These are phyloP conservation scores for Citrus sp. DNA, from an alignment of 345 rosid genomes.

Conservation along the genomic window DNA sequence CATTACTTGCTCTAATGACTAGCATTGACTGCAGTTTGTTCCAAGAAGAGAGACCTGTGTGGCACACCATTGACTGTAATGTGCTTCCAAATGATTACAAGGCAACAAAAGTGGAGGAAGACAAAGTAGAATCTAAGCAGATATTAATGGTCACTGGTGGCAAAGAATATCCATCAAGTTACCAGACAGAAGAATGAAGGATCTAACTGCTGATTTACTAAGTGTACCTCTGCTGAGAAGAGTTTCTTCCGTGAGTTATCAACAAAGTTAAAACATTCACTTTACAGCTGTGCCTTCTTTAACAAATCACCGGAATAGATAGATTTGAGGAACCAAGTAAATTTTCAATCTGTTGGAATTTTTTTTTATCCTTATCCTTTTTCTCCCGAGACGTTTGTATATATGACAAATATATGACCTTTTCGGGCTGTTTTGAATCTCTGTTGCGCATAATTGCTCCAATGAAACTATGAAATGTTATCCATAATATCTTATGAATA, in stretches of 20 bases:
- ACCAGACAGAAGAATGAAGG: slow-evolving; percentile 26
- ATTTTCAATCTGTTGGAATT: not conserved
- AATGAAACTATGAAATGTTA: no score
- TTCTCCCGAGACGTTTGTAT: not conserved
- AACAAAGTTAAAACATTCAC: not conserved
- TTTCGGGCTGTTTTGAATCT: not conserved
- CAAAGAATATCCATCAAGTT: slow-evolving; percentile 31
- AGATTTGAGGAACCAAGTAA: not conserved
- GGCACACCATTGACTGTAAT: slow-evolving; percentile 86
- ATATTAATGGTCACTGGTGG: slow-evolving; percentile 44
- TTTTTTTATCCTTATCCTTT: not conserved
- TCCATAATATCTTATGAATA: no score
- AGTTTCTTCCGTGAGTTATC: not conserved
- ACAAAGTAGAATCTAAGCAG: slow-evolving; percentile 26
- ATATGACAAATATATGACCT: not conserved
- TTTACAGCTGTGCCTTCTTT: not conserved
- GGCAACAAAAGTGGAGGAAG: slow-evolving; percentile 34
- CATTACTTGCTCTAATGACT: not conserved
- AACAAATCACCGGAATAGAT: not conserved
- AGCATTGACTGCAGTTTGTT: slow-evolving; percentile 52
- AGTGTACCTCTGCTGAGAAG: not conserved
- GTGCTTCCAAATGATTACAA: slow-evolving; percentile 47
- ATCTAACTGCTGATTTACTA: not conserved
- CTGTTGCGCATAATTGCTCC: not conserved
- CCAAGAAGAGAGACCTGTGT: slow-evolving; percentile 89